These are phyloP conservation scores for Pythium brassicae DNA, from an alignment of 352 stramenopile genomes.

Conservation along the genomic window DNA sequence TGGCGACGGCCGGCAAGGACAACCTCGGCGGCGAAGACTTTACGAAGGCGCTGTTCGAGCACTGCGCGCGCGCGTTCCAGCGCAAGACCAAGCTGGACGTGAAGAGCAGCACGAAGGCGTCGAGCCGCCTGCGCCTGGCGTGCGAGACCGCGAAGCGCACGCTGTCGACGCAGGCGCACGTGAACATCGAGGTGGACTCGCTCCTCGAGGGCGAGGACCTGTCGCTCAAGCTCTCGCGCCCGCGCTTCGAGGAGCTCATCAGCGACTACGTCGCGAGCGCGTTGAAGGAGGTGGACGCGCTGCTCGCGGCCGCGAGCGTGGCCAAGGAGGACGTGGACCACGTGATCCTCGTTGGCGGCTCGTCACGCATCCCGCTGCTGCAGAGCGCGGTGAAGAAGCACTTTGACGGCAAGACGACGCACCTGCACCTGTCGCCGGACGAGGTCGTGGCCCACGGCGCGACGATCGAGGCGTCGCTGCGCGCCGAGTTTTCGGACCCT, in stretches of 20 bases:
- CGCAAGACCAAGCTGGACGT: constrained; percentile 93
- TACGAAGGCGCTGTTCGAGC: constrained; percentile 95
- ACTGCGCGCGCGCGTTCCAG: constrained; percentile 96
- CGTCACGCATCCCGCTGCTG: constrained; percentile 96
- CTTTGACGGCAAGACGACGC: constrained; percentile 81
- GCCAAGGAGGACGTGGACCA: constrained; percentile 92
- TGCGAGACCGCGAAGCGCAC: constrained; percentile 97
- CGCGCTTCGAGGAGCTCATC: constrained; percentile 95
- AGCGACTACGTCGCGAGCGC: constrained; percentile 90
- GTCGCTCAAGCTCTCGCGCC: constrained; percentile 95
- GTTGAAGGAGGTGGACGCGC: constrained; percentile 87
- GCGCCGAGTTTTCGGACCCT: constrained; percentile 66
- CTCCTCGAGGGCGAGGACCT: constrained; percentile 98
- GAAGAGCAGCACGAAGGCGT: constrained; percentile 90
- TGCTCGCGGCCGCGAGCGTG: constrained; percentile 69
- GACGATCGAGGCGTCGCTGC: constrained; percentile 75
- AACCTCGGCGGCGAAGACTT: constrained; percentile 96
- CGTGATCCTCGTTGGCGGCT: constrained; percentile 96
- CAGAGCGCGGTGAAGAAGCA: constrained; percentile 78
- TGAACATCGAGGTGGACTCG: constrained; percentile 97
- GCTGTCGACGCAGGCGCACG: constrained; percentile 94
- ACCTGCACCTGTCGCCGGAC: constrained; percentile 85
- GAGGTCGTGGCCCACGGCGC: constrained; percentile 90
- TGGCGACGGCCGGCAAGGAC: constrained; percentile 95
- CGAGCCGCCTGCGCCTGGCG: constrained; percentile 92